These are phyloP conservation scores for Artemisia tridentata DNA, from an alignment of 129 eudicot genomes.

Conservation along the genomic window DNA sequence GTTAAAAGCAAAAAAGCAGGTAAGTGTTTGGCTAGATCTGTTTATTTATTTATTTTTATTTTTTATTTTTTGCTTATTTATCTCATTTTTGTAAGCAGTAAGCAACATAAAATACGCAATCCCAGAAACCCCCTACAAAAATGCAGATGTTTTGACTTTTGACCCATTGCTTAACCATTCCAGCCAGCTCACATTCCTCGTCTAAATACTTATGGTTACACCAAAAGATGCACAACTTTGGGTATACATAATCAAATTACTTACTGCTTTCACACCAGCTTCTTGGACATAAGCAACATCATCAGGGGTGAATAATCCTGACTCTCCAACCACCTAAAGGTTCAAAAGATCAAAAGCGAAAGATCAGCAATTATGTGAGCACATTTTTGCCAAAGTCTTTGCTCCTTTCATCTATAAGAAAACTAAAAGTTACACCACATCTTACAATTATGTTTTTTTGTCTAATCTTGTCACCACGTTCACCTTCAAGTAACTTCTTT, in stretches of 20 bases:
- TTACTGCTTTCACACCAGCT: constrained; percentile 95
- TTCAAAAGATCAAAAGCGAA: constrained; percentile 21
- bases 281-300: constrained; percentile 92
- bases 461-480: constrained; percentile 67
- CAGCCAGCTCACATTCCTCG: too few species aligned
- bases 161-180: too few species aligned
- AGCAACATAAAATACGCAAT: background rate
- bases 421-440: background rate
- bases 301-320: constrained; percentile 93
- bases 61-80: too few species aligned
- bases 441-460: constrained; percentile 71
- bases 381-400: too few species aligned
- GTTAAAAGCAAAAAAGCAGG: too few species aligned
- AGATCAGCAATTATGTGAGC: background rate
- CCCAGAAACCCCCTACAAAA: too few species aligned
- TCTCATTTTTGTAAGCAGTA: too few species aligned
- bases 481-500: constrained; percentile 84
- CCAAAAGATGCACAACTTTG: constrained; percentile 1
- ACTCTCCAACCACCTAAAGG: constrained; percentile 89
- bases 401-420: background rate
- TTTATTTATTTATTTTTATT: too few species aligned
- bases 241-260: constrained; percentile 22
- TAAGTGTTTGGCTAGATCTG: too few species aligned
- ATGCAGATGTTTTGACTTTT: too few species aligned
- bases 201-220: background rate